Evolutionary conservation across 2,329 filamentous ascomycete species (phyloP).

Genomic region (Pseudomassariella vexata): DNA sequence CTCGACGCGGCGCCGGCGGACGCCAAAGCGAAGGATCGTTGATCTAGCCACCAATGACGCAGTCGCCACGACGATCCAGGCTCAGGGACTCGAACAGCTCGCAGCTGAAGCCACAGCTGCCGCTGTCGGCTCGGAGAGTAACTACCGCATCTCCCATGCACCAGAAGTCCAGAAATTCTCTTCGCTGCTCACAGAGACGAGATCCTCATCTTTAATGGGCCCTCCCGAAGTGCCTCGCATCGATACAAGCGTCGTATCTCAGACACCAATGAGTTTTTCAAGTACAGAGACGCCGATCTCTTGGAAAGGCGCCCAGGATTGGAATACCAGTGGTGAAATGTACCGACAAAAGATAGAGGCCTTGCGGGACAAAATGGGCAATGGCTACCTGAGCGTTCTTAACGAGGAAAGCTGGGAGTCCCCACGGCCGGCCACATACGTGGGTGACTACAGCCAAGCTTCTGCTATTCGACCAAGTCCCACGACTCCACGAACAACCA

Average conservation of each 20-base stretch:
- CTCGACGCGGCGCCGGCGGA: slow-evolving; percentile 54
- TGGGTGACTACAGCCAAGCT: slow-evolving; percentile 29
- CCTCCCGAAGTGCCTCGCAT: slow-evolving; percentile 30
- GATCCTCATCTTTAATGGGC: slow-evolving; percentile 20
- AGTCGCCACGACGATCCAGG: slow-evolving; percentile 17
- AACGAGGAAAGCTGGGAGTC: slow-evolving; percentile 68
- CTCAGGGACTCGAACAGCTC: slow-evolving; percentile 12
- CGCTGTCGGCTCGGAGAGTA: slow-evolving; percentile 18
- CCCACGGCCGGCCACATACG: slow-evolving; percentile 30
- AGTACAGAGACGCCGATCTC: slow-evolving; percentile 24
- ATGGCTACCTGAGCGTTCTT: slow-evolving; percentile 79
- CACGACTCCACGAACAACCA: slow-evolving; percentile 28
- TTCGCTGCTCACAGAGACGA: slow-evolving; percentile 23
- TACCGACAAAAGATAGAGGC: slow-evolving; percentile 88
- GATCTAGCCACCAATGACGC: slow-evolving; percentile 53
- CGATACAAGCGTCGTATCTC: slow-evolving; percentile 29
- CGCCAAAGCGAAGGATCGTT: slow-evolving; percentile 58
- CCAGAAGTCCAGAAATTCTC: slow-evolving; percentile 30
- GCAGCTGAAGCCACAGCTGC: slow-evolving; percentile 15
- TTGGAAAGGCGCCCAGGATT: slow-evolving; percentile 46
- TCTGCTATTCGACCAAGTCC: slow-evolving; percentile 31
- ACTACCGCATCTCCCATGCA: slow-evolving; percentile 40
- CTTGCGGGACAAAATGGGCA: slow-evolving; percentile 77
- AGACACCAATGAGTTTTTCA: slow-evolving; percentile 24
- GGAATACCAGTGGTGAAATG: slow-evolving; percentile 65